Base-by-base conservation (phyloP, 805 yeast species). In the Candida railenensis region DNA sequence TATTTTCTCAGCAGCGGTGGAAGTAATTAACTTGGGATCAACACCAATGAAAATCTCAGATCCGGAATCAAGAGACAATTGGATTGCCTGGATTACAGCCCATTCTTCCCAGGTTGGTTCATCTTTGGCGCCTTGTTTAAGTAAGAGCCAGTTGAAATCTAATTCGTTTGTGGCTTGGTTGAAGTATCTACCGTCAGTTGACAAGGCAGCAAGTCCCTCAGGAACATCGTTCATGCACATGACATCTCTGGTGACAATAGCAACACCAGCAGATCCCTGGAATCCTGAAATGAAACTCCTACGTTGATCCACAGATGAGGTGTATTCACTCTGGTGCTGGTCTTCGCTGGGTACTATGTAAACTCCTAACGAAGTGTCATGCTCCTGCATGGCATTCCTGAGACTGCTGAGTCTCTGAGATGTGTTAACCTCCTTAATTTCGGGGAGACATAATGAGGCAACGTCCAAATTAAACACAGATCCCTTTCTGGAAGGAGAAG, bases 321-420 rank as follows among this genome's bases (percentile, higher is more conserved):
- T 80, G 51, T 81, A 81, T 57, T 81, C 86, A n/a, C 79, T 71
- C 61, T 81, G 86, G 61, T 81, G 87, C 43, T 77, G 80, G 61
- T 81, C 87, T 59, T 80, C 84, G 8, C 82, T 76, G 5, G 85
- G 84, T 7, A 81, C 64, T 42, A 81, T 74, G 58, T 81, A 81
- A n/a, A 77, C 78, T 3, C 75, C 82, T 32, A 81, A 57, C 11
- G 25, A 5, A 12, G 16, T 19, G 44, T 73, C 64, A 52, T 71
- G 53, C 15, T 62, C 62, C 15, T 58, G 63, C 86, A 81, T 81
- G 50, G 76, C 70, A 22, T 63, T 55, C 60, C 97, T 77, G 49
- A 92, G 71, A 15, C 69, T 73, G 40, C 72, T 78, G 47, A 91
- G 73, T 55, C 95, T 78, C 43, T 73, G 62, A 19, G 83, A 75